Evolutionary conservation across 306 rosid species (phyloP), one percentile per base, ranked within the genome.

Genomic region (Trifolium dubium): DNA sequence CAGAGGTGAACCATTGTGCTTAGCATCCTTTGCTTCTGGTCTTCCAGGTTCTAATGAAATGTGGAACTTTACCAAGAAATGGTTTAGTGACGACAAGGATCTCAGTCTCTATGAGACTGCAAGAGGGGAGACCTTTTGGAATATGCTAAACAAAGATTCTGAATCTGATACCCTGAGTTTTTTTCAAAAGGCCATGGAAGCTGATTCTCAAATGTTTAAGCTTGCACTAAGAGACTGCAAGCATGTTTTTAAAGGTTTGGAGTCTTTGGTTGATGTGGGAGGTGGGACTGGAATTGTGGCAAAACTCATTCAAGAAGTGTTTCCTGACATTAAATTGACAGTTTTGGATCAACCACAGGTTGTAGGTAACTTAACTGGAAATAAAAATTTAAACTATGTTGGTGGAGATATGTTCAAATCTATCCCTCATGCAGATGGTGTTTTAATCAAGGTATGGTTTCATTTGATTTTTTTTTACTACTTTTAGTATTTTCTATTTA

Each of bases 351-450:
- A 77, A 23, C 88, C 86, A 0, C 78, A 82, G 4, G 89, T 83
- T 34, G 88, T 83, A 13, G 85, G 65, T 47, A 60, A 79, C 46
- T 65, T 75, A 43, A 8, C 10, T 8, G 85, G 67, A 1, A 19
- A 5, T 7, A 44, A 55, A 1, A 85, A 83, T 66, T 77, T 88
- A 81, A 88, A 50, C 47, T 88, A 74, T 43, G 77, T 80, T 68
- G 88, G 79, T 3, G 89, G 88, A 1, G 85, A 88, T 31, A 88
- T 88, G 87, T 83, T 85, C 82, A 60, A 72, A 2, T 64, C 64
- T n/a, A 77, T 88, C 11, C 89, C 88, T 65, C 46, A 82, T 4
- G 87, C 87, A 0, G 84, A 85, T 75, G 88, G 84, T 18, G 35
- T 88, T 46, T 43, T 86, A 1, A 75, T 84, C 12, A 85, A 86